Evolutionary conservation across 495 filamentous ascomycete genomes (phyloP).

Genomic region (Staphylotrichum longicolle): DNA sequence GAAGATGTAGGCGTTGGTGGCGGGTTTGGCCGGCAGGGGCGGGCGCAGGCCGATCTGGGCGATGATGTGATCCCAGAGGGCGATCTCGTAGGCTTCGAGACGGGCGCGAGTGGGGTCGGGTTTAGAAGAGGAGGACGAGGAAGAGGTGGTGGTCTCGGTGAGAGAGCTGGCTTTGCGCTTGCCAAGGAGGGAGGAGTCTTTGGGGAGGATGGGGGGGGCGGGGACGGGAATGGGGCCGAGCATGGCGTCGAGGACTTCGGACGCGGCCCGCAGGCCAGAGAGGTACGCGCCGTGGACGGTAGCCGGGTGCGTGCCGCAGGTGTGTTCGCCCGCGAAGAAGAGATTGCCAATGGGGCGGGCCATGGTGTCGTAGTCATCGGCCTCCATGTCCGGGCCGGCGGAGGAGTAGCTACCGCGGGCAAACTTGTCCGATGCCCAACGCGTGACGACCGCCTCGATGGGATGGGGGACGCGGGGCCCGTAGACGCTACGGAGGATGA

Average conservation of each 20-base stretch:
- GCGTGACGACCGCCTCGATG: constrained; percentile 84
- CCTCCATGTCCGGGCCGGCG: constrained; percentile 72
- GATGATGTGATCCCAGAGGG: constrained; percentile 67
- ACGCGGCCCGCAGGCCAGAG: constrained; percentile 82
- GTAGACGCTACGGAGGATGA: constrained; percentile 64
- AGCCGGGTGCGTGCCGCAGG: constrained; percentile 90
- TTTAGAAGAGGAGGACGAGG: constrained; percentile 22
- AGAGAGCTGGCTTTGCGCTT: constrained; percentile 54
- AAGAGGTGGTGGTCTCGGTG: not conserved
- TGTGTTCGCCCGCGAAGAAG: constrained; percentile 96
- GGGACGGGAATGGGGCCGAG: constrained; percentile 78
- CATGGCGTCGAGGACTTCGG: constrained; percentile 75
- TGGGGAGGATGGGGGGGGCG: constrained; percentile 68
- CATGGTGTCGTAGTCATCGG: constrained; percentile 92
- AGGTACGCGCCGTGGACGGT: constrained; percentile 97
- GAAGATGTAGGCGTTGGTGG: constrained; percentile 70
- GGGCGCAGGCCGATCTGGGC: constrained; percentile 70
- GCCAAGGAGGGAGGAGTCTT: constrained; percentile 42
- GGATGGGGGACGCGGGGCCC: constrained; percentile 61
- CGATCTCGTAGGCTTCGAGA: constrained; percentile 67
- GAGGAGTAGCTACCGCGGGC: constrained; percentile 92
- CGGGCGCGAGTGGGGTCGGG: constrained; percentile 52
- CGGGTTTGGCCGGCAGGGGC: constrained; percentile 63
- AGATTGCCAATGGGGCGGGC: constrained; percentile 80
- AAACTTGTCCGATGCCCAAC: constrained; percentile 88